Conservation (phyloP, 2,329 filamentous ascomycete species). For the Aspergillus oerlinghausenensis region DNA sequence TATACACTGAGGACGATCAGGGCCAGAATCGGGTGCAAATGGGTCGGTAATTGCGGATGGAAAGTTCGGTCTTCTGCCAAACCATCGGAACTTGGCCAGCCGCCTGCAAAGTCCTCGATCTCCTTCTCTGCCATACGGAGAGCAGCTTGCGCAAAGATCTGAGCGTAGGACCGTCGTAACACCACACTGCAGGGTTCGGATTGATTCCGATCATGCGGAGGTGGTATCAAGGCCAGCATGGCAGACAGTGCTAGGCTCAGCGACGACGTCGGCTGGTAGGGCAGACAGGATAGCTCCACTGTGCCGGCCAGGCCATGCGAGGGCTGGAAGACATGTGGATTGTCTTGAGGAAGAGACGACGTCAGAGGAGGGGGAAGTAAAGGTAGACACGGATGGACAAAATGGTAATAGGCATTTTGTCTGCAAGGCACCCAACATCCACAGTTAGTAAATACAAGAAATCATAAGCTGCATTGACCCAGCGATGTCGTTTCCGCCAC, state of each 20-base stretch:
- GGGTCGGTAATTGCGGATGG: conserved; percentile 12
- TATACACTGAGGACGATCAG: conserved; percentile 19
- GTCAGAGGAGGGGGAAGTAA: background rate
- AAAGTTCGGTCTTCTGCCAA: background rate
- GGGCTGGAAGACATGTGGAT: background rate
- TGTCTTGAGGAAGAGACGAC: background rate
- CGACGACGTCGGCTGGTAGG: background rate
- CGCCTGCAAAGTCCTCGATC: conserved; percentile 6
- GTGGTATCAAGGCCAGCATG: background rate
- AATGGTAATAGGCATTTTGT: background rate
- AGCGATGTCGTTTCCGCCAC: background rate
- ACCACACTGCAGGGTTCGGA: background rate
- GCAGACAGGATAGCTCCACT: background rate
- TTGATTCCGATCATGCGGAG: background rate
- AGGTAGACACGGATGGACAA: background rate
- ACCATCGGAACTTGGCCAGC: background rate
- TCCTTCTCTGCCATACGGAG: conserved; percentile 12
- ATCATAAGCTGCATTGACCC: background rate
- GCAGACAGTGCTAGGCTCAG: background rate
- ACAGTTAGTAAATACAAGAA: background rate
- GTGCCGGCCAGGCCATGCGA: background rate
- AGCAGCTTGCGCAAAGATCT: conserved; percentile 21
- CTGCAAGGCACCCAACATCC: background rate
- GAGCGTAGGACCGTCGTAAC: conserved; percentile 17
- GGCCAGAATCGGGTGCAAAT: conserved; percentile 17